phyloP scores from a whole-genome alignment of 1,139 yeast genomes.

The Diutina rugosa region DNA sequence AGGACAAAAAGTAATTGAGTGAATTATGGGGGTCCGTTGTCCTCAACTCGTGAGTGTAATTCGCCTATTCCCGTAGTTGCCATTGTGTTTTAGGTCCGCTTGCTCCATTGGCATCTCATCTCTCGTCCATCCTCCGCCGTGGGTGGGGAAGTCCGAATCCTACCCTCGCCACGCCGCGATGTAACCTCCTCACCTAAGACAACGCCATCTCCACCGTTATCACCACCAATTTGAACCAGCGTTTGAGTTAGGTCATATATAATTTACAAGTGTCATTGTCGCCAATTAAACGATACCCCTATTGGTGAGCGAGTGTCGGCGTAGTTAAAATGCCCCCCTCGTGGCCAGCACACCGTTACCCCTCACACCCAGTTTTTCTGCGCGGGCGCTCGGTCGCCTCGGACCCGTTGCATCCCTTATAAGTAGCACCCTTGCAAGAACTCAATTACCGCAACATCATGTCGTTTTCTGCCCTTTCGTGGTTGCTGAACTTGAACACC shows the following conservation, averaged over 20 bases:
- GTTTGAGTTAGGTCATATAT: too few relatives aligned
- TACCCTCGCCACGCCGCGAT: background rate
- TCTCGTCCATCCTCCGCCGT: background rate
- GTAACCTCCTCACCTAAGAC: background rate
- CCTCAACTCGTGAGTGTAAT: background rate
- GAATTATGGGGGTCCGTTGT: too few relatives aligned
- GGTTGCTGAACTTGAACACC: conserved; percentile 80
- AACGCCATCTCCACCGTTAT: too few relatives aligned
- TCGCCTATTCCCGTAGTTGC: background rate
- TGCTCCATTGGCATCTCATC: background rate
- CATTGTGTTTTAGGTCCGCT: background rate
- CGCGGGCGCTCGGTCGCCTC: background rate
- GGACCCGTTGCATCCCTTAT: background rate
- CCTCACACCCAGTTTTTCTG: background rate
- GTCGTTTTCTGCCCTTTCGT: conserved; percentile 27
- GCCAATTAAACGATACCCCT: too few relatives aligned
- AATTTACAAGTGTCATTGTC: too few relatives aligned
- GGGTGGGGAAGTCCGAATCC: background rate
- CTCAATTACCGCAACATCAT: conserved; percentile 5
- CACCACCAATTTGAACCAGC: background rate
- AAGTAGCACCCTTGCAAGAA: background rate
- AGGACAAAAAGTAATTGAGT: too few relatives aligned
- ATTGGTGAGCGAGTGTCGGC: background rate
- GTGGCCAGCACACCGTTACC: background rate
- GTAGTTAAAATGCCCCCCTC: background rate